Conservation (phyloP, 163 green algal species). For the Scenedesmus sp. region DNA sequence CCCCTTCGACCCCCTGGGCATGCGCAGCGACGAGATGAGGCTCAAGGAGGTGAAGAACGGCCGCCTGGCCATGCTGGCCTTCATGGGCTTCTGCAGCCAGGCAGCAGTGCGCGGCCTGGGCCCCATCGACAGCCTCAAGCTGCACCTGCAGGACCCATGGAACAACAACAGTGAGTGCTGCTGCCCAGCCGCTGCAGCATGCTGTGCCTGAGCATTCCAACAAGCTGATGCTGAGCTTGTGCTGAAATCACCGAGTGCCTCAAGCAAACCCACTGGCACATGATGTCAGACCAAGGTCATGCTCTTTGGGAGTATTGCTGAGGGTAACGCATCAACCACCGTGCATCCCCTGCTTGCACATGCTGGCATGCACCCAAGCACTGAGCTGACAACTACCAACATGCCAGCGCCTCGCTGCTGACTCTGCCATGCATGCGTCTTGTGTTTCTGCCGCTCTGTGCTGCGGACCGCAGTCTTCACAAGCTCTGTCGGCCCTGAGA, state of each 20-base stretch:
- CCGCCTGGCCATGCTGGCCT: conserved; percentile 91
- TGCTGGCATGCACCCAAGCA: too few species aligned
- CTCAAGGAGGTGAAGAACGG: conserved; percentile 93
- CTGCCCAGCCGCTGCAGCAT: too few species aligned
- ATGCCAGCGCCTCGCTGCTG: too few species aligned
- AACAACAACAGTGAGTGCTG: conserved; percentile 93
- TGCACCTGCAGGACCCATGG: conserved; percentile 86
- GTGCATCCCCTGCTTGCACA: too few species aligned
- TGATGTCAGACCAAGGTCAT: too few species aligned
- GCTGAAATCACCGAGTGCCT: too few species aligned
- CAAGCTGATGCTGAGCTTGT: not conserved
- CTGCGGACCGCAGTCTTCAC: conserved; percentile 83
- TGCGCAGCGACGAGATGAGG: conserved; percentile 80
- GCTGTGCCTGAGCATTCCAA: too few species aligned
- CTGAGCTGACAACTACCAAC: too few species aligned
- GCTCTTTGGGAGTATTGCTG: too few species aligned
- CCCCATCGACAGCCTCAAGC: conserved; percentile 85
- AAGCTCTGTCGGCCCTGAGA: conserved; percentile 87
- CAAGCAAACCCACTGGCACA: too few species aligned
- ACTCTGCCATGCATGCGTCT: not conserved
- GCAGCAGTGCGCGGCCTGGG: conserved; percentile 81
- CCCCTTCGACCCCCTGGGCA: conserved; percentile 89
- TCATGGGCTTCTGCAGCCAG: conserved; percentile 91
- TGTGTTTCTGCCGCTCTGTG: not conserved
- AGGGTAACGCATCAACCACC: too few species aligned